Conservation (phyloP, 768 basidiomycete species). For the Jaapia argillacea region DNA sequence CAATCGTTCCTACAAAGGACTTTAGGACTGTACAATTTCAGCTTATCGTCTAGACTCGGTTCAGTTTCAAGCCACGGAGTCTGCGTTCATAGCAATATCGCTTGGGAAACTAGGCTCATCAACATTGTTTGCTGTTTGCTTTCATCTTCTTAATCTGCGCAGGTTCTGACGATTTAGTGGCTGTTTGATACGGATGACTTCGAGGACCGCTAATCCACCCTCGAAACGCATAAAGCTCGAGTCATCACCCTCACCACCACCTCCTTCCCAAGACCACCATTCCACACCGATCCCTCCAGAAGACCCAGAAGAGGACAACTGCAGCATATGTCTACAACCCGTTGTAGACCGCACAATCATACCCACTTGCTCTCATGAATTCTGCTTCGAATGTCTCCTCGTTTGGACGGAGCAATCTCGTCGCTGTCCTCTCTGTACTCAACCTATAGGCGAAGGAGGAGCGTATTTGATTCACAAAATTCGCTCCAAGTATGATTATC, state of each 20-base stretch:
- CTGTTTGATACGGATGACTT: no score
- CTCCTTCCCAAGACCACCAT: conserved; percentile 3
- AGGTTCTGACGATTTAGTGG: no score
- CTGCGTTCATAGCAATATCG: no score
- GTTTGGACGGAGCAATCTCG: conserved; percentile 82
- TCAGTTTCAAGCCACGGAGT: no score
- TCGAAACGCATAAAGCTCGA: conserved; percentile 31
- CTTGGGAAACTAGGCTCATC: no score
- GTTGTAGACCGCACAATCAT: conserved; percentile 73
- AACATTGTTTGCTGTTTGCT: no score
- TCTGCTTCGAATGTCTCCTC: conserved; percentile 86
- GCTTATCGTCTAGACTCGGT: no score
- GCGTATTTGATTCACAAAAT: conserved; percentile 78
- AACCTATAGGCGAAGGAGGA: conserved; percentile 50
- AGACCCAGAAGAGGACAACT: conserved; percentile 46
- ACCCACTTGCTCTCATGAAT: conserved; percentile 83
- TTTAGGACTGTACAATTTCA: no score
- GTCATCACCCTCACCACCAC: conserved; percentile 12
- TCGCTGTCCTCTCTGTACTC: conserved; percentile 68
- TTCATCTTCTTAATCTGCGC: no score
- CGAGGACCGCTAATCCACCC: conserved; percentile 19
- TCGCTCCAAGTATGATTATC: conserved; percentile 69
- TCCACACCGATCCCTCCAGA: conserved; percentile 10
- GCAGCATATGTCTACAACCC: conserved; percentile 79
- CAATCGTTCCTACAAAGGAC: no score